These are phyloP conservation scores for Priceomyces medius DNA, from an alignment of 805 yeast genomes.

Conservation along the genomic window DNA sequence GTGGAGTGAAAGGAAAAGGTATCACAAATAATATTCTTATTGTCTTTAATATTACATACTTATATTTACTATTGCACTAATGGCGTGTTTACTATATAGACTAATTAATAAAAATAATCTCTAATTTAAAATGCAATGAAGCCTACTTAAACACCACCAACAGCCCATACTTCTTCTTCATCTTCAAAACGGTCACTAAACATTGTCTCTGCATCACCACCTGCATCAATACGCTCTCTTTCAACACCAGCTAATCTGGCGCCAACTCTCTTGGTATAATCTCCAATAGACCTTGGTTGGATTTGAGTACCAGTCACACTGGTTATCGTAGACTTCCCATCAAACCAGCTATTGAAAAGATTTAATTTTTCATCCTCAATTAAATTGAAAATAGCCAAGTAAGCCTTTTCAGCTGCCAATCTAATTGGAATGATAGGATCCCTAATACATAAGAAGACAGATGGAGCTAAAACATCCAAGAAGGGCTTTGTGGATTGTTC, in stretches of 20 bases:
- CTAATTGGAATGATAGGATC: conserved; percentile 90
- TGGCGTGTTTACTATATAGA: conserved; percentile 1
- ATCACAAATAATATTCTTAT: neutral
- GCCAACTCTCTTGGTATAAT: conserved; percentile 90
- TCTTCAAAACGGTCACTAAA: conserved; percentile 85
- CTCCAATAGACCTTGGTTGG: conserved; percentile 74
- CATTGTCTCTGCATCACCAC: conserved; percentile 86
- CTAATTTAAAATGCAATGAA: neutral
- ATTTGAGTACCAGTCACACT: conserved; percentile 46
- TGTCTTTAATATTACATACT: neutral
- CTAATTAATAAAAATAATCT: neutral
- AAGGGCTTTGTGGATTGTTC: conserved; percentile 50
- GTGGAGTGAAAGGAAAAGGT: neutral
- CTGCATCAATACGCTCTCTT: conserved; percentile 82
- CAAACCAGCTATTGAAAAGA: conserved; percentile 66
- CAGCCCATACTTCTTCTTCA: conserved; percentile 84
- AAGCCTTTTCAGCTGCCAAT: conserved; percentile 91
- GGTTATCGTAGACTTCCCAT: conserved; percentile 32
- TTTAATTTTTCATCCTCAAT: conserved; percentile 61
- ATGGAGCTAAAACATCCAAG: conserved; percentile 59
- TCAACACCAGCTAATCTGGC: conserved; percentile 80
- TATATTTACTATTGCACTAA: neutral
- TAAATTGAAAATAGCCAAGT: conserved; percentile 65
- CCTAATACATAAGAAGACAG: conserved; percentile 79
- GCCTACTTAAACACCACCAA: conserved; percentile 60